Conservation (phyloP, 108 stramenopile species). For the Seminavis robusta region DNA sequence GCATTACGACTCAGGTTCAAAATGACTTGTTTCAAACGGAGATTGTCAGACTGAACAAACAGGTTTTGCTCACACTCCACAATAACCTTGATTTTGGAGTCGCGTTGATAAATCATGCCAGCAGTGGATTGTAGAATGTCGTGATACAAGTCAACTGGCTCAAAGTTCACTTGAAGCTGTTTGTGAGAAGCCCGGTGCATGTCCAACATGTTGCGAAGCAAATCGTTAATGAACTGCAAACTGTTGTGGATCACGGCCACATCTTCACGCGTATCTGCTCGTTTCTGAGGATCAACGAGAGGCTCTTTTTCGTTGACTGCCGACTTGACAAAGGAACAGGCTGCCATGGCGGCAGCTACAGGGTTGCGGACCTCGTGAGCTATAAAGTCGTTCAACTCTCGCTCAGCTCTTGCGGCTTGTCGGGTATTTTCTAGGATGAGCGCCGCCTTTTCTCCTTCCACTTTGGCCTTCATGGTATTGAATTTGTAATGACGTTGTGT, state of each 20-base stretch:
- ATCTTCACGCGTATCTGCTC: conserved; percentile 1
- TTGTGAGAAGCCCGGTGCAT: conserved; percentile 10
- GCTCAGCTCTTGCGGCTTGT: not conserved
- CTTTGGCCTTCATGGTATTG: no score
- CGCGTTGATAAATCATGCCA: not conserved
- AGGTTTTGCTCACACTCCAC: conserved; percentile 7
- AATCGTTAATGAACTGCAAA: conserved; percentile 19
- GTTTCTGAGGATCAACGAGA: not conserved
- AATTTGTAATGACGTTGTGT: no score
- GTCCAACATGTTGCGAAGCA: conserved; percentile 28
- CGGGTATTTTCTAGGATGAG: conserved; percentile 10
- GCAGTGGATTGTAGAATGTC: not conserved
- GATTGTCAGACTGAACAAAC: conserved; percentile 1
- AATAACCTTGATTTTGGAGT: not conserved
- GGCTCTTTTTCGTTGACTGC: not conserved
- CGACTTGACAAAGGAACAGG: not conserved
- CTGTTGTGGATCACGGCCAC: conserved; percentile 2
- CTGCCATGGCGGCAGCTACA: conserved; percentile 13
- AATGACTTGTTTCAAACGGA: conserved; percentile 18
- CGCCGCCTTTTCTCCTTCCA: conserved; percentile 26
- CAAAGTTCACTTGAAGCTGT: not conserved
- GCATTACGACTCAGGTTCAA: conserved; percentile 12
- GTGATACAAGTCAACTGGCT: not conserved
- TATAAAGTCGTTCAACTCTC: conserved; percentile 23
- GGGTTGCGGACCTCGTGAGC: conserved; percentile 34